These are phyloP conservation scores for Thielaviopsis populi DNA, from an alignment of 2,329 filamentous ascomycete species.

Conservation along the genomic window DNA sequence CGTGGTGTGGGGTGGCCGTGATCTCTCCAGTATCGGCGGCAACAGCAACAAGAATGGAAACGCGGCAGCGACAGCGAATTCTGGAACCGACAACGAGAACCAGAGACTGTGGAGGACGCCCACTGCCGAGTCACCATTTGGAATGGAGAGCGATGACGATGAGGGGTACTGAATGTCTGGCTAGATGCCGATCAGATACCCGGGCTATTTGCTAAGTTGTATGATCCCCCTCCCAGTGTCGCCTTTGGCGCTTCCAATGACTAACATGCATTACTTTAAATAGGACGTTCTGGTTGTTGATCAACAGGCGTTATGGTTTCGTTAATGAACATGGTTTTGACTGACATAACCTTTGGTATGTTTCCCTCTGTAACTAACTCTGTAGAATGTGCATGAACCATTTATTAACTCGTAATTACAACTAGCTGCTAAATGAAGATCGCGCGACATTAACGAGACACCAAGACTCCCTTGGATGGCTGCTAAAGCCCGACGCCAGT, in stretches of 20 bases:
- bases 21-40: constrained; percentile 4
- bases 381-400: neutral
- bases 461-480: neutral
- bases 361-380: neutral
- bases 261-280: neutral
- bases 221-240: neutral
- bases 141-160: neutral
- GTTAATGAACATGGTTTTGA: neutral
- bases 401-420: neutral
- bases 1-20: constrained; percentile 25
- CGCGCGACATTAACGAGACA: neutral
- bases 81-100: neutral
- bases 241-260: neutral
- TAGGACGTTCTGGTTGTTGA: neutral
- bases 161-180: neutral
- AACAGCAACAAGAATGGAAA: neutral
- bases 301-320: neutral
- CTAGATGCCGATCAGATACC: too few relatives aligned
- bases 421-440: neutral
- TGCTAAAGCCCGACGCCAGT: neutral
- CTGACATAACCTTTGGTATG: neutral
- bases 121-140: neutral
- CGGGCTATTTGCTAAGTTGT: neutral
- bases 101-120: neutral
- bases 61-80: neutral